phyloP scores from a whole-genome alignment of 108 stramenopile genomes.

The Bacterosira constricta region DNA sequence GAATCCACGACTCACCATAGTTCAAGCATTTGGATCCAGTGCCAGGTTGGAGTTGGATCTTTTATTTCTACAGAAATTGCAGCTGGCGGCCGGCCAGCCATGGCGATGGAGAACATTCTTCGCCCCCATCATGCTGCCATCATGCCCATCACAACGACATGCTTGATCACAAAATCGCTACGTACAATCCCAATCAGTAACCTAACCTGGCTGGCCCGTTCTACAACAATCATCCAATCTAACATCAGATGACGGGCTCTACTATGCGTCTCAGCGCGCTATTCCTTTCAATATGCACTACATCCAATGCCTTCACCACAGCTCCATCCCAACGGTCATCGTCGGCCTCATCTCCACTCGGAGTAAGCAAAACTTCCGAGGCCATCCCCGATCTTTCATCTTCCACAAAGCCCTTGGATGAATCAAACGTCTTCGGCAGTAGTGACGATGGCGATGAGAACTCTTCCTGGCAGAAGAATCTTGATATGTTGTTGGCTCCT shows the following conservation, averaged over 20 bases:
- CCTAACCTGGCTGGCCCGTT: no score
- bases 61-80: no score
- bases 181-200: no score
- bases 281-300: conserved; percentile 1
- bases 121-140: no score
- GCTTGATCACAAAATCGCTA: no score
- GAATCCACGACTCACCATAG: no score
- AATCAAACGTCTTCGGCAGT: conserved; percentile 27
- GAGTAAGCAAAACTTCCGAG: conserved; percentile 10
- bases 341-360: background rate
- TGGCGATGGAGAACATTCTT: no score
- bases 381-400: conserved; percentile 44
- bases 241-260: background rate
- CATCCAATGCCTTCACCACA: conserved; percentile 18
- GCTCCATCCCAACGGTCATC: background rate
- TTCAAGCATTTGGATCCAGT: no score
- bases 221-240: background rate
- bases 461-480: conserved; percentile 67
- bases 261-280: background rate
- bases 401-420: conserved; percentile 36
- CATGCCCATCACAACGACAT: no score
- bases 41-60: no score
- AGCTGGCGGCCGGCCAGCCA: no score
- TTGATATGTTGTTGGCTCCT: conserved; percentile 75
- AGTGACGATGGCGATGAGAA: background rate